Conservation (phyloP, 1,284 basidiomycete genomes). For the Quambalaria eucalypti region DNA sequence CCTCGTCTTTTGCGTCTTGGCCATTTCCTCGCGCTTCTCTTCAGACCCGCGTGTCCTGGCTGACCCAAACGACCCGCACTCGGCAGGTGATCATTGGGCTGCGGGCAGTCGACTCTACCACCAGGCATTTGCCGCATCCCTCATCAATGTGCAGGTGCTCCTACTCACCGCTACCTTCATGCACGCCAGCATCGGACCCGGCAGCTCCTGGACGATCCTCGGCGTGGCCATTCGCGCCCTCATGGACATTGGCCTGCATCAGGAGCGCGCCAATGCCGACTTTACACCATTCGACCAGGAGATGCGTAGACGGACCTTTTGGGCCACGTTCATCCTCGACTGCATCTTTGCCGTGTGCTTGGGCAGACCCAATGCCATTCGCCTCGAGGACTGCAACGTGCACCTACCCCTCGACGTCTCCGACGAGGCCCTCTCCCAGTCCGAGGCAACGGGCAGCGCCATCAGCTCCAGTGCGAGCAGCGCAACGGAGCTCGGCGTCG, state of each 20-base stretch:
- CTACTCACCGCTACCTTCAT: slow-evolving; percentile 31
- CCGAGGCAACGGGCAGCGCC: slow-evolving; percentile 8
- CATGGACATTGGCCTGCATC: slow-evolving; percentile 35
- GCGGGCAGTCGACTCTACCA: slow-evolving; percentile 35
- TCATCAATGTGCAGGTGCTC: slow-evolving; percentile 40
- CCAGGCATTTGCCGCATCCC: slow-evolving; percentile 31
- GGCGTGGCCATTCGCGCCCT: slow-evolving; percentile 34
- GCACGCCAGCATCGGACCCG: slow-evolving; percentile 30
- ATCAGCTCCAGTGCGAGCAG: neutral
- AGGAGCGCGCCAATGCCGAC: slow-evolving; percentile 28
- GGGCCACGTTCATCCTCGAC: slow-evolving; percentile 35
- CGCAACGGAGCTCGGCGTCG: slow-evolving; percentile 12
- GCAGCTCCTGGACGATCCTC: slow-evolving; percentile 33
- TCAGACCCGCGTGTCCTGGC: slow-evolving; percentile 27
- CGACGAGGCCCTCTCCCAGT: slow-evolving; percentile 7
- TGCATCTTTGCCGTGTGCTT: slow-evolving; percentile 36
- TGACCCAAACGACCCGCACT: slow-evolving; percentile 22
- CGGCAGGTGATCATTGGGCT: slow-evolving; percentile 35
- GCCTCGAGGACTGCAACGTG: slow-evolving; percentile 29
- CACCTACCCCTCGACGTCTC: slow-evolving; percentile 22
- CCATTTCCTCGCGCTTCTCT: slow-evolving; percentile 32
- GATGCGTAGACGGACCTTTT: slow-evolving; percentile 26
- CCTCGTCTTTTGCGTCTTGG: slow-evolving; percentile 33
- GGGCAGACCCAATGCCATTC: slow-evolving; percentile 30
- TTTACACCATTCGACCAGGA: slow-evolving; percentile 34